Evolutionary conservation across 345 rosid species (phyloP).

Genomic region (Erodium maritimum): DNA sequence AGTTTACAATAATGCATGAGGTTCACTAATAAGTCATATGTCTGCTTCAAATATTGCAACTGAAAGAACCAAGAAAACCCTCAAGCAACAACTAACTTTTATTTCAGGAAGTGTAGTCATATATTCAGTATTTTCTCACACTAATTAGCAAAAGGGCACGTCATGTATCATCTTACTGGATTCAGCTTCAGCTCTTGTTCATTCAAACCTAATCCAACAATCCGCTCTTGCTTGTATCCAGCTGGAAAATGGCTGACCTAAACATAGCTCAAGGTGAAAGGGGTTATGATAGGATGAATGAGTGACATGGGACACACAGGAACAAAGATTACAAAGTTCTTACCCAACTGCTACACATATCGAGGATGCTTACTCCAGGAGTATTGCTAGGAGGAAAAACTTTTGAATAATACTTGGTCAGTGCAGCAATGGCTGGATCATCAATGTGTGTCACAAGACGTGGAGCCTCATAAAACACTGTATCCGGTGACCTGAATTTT

Average conservation of each 20-base stretch:
- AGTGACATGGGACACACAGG: not conserved
- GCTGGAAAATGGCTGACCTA: constrained; percentile 86
- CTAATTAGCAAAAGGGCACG: not conserved
- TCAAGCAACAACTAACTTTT: not conserved
- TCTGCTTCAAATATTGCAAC: not conserved
- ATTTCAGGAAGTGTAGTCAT: no score
- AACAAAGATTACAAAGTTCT: constrained; percentile 8
- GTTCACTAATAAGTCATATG: not conserved
- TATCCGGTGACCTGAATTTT: constrained; percentile 58
- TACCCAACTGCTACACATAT: constrained; percentile 97
- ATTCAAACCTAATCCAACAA: constrained; percentile 80
- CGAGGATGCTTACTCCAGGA: constrained; percentile 75
- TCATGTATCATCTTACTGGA: constrained; percentile 27
- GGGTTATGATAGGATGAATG: not conserved
- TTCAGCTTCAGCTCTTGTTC: constrained; percentile 77
- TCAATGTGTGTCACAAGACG: constrained; percentile 89
- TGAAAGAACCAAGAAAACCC: not conserved
- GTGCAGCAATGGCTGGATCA: constrained; percentile 79
- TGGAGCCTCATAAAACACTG: constrained; percentile 62
- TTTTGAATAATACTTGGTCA: constrained; percentile 63
- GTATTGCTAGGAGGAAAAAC: constrained; percentile 70
- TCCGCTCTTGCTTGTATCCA: constrained; percentile 75
- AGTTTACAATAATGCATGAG: not conserved
- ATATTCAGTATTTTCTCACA: not conserved
- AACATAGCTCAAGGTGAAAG: constrained; percentile 6